Base-by-base conservation (phyloP, 169 alveolate genomes). In the Plasmodium berghei region DNA sequence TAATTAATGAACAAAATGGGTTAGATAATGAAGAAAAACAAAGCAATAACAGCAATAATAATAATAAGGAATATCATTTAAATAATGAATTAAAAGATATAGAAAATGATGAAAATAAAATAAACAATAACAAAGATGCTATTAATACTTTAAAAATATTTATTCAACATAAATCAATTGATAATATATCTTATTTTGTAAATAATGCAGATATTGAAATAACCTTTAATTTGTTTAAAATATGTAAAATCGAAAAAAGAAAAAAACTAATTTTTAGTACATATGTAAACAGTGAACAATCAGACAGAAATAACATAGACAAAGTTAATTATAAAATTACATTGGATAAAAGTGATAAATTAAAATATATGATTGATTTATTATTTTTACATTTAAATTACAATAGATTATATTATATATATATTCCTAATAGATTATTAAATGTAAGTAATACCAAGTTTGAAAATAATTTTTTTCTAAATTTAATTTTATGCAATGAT, bases 361-460 rank as follows among this genome's bases (percentile, higher is more conserved):
- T 63, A 63, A 69, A 77, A 77, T 77, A 77, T 77, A 64, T 77
- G 58, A 77, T 77, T n/a, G 89, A 77, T 48, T 42, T 77, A 48
- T 26, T 77, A 49, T 77, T 77, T 77, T 55, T 77, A 59, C 89
- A 77, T 45, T 77, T 77, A 77, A 77, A 77, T 54, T 77, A 77
- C 49, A 77, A 77, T 63, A 77, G 89, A 42, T 64, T 63, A 18
- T 77, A 77, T 69, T 77, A 48, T 64, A 45, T 77, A 52, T 77
- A 63, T 58, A 77, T 77, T 52, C 89, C 89, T 26, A 63, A 64
- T 42, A 77, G 48, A 34, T 9, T 64, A 18, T 24, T 77, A 63
- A n/a, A 46, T 16, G 12, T 48, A 18, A 77, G 28, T 58, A n/a
- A 45, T 69, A 40, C 34, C 72, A 77, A 77, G 12, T 12, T 54